Evolutionary conservation across 495 filamentous ascomycete species (phyloP), one percentile per base, ranked within the genome.

Genomic region (Penicillium silybi): DNA sequence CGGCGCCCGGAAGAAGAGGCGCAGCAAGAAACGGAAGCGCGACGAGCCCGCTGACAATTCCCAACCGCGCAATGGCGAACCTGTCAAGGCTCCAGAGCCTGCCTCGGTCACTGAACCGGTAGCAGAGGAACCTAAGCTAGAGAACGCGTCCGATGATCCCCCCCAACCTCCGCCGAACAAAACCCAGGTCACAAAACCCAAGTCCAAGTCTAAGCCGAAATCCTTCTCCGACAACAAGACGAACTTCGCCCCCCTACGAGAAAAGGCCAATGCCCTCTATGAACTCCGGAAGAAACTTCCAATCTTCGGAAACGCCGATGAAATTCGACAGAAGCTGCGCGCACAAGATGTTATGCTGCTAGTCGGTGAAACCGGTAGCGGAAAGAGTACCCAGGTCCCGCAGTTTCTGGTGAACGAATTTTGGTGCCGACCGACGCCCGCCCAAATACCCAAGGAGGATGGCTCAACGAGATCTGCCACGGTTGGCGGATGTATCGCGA

Each of bases 351-450:
- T 96, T 19, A 76, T 97, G 47, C 74, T 99, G 0, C 72, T 99
- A 25, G 84, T 92, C 19, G 95, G 95, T 69, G 92, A 96, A 61
- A 99, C 95, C 1, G 95, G 95, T 65, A 92, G 87, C 32, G 95
- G 95, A 61, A 99, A 99, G 71, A 91, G 86, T 75, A 99, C 95
- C 0, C 95, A 99, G 66, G 86, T 96, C 10, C 92, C 92, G 0
- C 95, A 97, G 56, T 96, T 95, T 41, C 72, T 99, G 15, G 77
- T 85, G 34, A 73, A 85, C 25, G 88, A 96, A 56, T 68, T 78
- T 18, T 97, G 92, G 89, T 92, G 88, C 63, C 80, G 76, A 43
- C 77, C 75, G 52, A 74, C 71, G 41, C 80, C 65, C 27, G 73
- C 81, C 19, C 79, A 67, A 40, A 61, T 85, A 17, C 58, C 66